phyloP scores from a whole-genome alignment of 495 filamentous ascomycete genomes.

The Haplographium delicatum region DNA sequence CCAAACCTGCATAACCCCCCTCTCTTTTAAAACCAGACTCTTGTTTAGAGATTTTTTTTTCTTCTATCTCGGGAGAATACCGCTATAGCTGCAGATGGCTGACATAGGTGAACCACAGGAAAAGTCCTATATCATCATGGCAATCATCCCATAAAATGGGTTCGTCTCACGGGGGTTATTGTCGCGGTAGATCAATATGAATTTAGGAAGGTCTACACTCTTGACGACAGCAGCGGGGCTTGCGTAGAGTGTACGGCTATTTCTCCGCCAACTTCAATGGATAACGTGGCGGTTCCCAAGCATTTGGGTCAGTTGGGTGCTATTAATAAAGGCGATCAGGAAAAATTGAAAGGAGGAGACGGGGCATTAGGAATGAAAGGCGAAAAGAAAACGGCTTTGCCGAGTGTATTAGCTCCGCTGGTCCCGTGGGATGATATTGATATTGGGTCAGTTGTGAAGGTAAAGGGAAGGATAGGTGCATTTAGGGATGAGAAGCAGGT shows the following conservation, averaged over 20 bases:
- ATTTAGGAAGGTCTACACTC: slow-evolving; percentile 54
- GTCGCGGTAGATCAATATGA: slow-evolving; percentile 66
- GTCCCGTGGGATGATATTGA: slow-evolving; percentile 39
- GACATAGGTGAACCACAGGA: slow-evolving; percentile 4
- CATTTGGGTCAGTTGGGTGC: slow-evolving; percentile 8
- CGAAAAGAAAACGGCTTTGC: slow-evolving; percentile 3
- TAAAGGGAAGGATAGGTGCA: slow-evolving; percentile 64
- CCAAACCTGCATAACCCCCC: too few relatives aligned
- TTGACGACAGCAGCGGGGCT: slow-evolving; percentile 84
- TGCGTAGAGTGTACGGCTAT: slow-evolving; percentile 53
- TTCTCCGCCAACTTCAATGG: not conserved
- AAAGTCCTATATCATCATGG: slow-evolving; percentile 75
- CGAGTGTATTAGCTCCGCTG: slow-evolving; percentile 5
- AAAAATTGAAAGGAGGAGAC: not conserved
- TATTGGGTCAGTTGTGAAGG: slow-evolving; percentile 65
- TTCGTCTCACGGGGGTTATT: slow-evolving; percentile 70
- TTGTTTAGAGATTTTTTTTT: not conserved
- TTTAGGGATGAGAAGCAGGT: slow-evolving; percentile 65
- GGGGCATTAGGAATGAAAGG: slow-evolving; percentile 17
- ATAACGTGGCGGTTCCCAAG: not conserved
- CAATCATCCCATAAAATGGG: slow-evolving; percentile 89
- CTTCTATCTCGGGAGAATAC: not conserved
- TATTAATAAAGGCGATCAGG: not conserved
- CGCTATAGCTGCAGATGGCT: not conserved
- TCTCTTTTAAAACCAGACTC: too few relatives aligned